Evolutionary conservation across 2,329 filamentous ascomycete species (phyloP).

Genomic region (Colletotrichum scovillei): DNA sequence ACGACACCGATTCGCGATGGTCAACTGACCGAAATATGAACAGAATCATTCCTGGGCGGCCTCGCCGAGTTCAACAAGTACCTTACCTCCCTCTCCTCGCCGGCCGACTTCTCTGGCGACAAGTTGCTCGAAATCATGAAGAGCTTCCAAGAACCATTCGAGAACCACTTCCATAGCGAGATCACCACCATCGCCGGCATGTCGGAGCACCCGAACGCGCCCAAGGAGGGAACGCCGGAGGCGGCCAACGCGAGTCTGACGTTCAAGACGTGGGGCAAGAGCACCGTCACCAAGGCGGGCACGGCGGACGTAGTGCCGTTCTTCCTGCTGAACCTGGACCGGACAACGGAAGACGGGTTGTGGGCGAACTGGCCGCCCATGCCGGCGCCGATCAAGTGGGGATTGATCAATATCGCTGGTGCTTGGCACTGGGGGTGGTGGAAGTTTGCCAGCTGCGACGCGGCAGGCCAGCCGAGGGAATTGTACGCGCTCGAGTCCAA

Average conservation of each 20-base stretch:
- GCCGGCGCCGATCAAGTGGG: constrained; percentile 69
- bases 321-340: constrained; percentile 72
- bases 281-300: constrained; percentile 71
- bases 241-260: constrained; percentile 57
- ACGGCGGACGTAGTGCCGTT: constrained; percentile 71
- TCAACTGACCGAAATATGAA: not conserved
- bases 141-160: constrained; percentile 62
- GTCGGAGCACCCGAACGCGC: constrained; percentile 61
- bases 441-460: constrained; percentile 74
- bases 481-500: constrained; percentile 58
- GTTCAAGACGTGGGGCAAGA: constrained; percentile 73
- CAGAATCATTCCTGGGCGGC: constrained; percentile 61
- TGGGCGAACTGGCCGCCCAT: constrained; percentile 75
- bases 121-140: constrained; percentile 62
- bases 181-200: constrained; percentile 63
- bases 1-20: not conserved
- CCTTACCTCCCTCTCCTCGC: constrained; percentile 54
- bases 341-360: constrained; percentile 66
- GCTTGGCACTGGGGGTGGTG: constrained; percentile 68
- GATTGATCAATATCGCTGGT: constrained; percentile 67
- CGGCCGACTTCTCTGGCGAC: constrained; percentile 55
- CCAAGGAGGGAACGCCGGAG: constrained; percentile 56
- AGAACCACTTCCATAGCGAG: constrained; percentile 66
- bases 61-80: constrained; percentile 64
- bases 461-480: constrained; percentile 61